These are phyloP conservation scores for Sarcomyxa edulis DNA, from an alignment of 768 basidiomycete species.

Conservation along the genomic window DNA sequence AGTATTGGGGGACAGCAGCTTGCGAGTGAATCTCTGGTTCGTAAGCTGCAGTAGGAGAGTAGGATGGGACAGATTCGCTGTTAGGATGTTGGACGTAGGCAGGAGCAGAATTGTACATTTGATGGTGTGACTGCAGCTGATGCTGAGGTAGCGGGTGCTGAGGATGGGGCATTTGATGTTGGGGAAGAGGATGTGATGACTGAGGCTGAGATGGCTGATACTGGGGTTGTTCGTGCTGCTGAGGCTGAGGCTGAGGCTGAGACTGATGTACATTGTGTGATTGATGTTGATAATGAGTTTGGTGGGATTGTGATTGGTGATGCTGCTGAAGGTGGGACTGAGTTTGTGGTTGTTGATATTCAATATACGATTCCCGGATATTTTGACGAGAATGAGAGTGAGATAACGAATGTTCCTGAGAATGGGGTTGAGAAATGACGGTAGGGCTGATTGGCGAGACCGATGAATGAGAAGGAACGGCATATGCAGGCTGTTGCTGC, in stretches of 20 bases:
- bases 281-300: slow-evolving; percentile 1
- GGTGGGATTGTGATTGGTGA: slow-evolving; percentile 9
- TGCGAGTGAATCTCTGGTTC: background rate
- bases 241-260: slow-evolving; percentile 10
- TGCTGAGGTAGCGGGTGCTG: background rate
- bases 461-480: background rate
- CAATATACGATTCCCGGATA: slow-evolving; percentile 6
- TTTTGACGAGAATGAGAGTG: slow-evolving; percentile 8
- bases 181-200: background rate
- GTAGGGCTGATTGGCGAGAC: slow-evolving; percentile 2
- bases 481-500: slow-evolving; percentile 4
- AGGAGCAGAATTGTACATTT: slow-evolving; percentile 10
- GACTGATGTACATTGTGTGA: slow-evolving; percentile 5
- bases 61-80: slow-evolving; percentile 7
- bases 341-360: slow-evolving; percentile 5
- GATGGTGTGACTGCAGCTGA: background rate
- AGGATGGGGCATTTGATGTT: background rate
- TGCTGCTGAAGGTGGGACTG: slow-evolving; percentile 9
- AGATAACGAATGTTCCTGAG: background rate
- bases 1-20: slow-evolving; percentile 8
- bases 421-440: slow-evolving; percentile 5
- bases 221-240: slow-evolving; percentile 3
- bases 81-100: background rate
- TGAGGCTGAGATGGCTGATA: background rate
- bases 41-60: background rate